Percentiles rank a stretch among this genome's conserved stretches.
These are phyloP conservation scores for Caulochytrium protostelioides DNA, from an alignment of 371 early-diverging fungal genomes.

Conservation along the genomic window DNA sequence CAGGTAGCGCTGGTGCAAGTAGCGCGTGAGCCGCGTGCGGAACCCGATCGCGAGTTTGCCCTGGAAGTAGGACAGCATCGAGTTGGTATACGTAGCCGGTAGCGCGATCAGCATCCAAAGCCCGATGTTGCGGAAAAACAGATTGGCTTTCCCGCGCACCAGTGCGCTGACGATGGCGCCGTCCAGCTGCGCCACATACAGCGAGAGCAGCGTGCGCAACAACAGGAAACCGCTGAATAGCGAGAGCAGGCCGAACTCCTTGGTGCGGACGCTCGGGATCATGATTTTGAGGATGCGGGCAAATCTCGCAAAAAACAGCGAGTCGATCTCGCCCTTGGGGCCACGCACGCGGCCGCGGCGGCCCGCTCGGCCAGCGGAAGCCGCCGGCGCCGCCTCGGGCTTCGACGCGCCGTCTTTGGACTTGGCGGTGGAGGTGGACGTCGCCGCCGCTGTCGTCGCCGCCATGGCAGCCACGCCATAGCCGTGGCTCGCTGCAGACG, in stretches of 20 bases:
- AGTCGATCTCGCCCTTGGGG: slow-evolving; percentile 36
- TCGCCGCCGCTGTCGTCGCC: too few relatives aligned
- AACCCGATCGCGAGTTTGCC: slow-evolving; percentile 75
- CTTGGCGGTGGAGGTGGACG: too few relatives aligned
- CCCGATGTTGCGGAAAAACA: slow-evolving; percentile 36
- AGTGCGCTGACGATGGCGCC: slow-evolving; percentile 76
- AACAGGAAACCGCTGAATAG: slow-evolving; percentile 57
- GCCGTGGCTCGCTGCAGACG: too few relatives aligned
- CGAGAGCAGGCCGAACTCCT: slow-evolving; percentile 55
- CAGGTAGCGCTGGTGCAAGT: slow-evolving; percentile 56
- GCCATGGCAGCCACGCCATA: too few relatives aligned
- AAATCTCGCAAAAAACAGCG: slow-evolving; percentile 46
- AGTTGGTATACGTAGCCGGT: slow-evolving; percentile 92
- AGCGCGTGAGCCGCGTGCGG: slow-evolving; percentile 54
- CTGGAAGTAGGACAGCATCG: slow-evolving; percentile 67
- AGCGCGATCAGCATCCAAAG: slow-evolving; percentile 89
- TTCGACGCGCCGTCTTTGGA: too few relatives aligned
- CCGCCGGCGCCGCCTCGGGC: too few relatives aligned
- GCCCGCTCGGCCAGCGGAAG: too few relatives aligned
- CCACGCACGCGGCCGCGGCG: too few relatives aligned
- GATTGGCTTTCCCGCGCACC: slow-evolving; percentile 24
- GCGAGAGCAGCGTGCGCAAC: slow-evolving; percentile 10
- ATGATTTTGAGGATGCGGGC: slow-evolving; percentile 44
- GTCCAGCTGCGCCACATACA: slow-evolving; percentile 68
- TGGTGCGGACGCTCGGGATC: slow-evolving; percentile 53